Conservation (phyloP, 2,329 filamentous ascomycete species). For the Aspergillus sojae region DNA sequence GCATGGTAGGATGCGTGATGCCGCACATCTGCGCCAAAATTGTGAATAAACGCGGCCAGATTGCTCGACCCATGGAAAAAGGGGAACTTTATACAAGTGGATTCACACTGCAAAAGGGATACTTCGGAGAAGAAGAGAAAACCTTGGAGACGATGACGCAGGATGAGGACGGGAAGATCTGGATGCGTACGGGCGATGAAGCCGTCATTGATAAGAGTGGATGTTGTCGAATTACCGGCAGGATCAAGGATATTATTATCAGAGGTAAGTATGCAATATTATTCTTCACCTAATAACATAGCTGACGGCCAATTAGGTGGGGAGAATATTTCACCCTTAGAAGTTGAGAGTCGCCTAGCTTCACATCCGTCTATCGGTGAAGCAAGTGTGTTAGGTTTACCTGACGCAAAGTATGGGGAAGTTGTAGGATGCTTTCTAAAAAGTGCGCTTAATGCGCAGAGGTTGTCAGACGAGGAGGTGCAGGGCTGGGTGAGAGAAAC, state of each 20-base stretch:
- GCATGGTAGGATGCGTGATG: too few relatives aligned
- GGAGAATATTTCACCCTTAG: slow-evolving; percentile 69
- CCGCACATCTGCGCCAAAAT: too few relatives aligned
- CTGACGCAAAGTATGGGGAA: slow-evolving; percentile 50
- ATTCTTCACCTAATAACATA: too few relatives aligned
- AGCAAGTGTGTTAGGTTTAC: slow-evolving; percentile 66
- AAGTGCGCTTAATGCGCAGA: slow-evolving; percentile 18
- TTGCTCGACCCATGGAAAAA: too few relatives aligned
- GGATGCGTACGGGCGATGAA: slow-evolving; percentile 56
- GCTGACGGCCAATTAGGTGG: slow-evolving; percentile 49
- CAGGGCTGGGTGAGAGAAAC: slow-evolving; percentile 60
- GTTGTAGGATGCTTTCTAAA: slow-evolving; percentile 61
- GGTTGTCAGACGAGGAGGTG: slow-evolving; percentile 54
- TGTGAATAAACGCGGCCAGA: too few relatives aligned
- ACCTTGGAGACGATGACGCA: too few relatives aligned
- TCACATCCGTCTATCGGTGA: slow-evolving; percentile 60
- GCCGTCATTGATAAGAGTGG: slow-evolving; percentile 54
- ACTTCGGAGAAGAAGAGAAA: too few relatives aligned
- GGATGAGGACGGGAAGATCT: too few relatives aligned
- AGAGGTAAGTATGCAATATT: slow-evolving; percentile 46
- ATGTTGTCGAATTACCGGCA: slow-evolving; percentile 68
- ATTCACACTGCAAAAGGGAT: too few relatives aligned
- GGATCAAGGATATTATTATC: slow-evolving; percentile 78
- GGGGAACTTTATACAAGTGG: too few relatives aligned
- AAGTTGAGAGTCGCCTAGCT: slow-evolving; percentile 69